phyloP scores from a whole-genome alignment of 495 filamentous ascomycete genomes.

The Neurospora discreta region DNA sequence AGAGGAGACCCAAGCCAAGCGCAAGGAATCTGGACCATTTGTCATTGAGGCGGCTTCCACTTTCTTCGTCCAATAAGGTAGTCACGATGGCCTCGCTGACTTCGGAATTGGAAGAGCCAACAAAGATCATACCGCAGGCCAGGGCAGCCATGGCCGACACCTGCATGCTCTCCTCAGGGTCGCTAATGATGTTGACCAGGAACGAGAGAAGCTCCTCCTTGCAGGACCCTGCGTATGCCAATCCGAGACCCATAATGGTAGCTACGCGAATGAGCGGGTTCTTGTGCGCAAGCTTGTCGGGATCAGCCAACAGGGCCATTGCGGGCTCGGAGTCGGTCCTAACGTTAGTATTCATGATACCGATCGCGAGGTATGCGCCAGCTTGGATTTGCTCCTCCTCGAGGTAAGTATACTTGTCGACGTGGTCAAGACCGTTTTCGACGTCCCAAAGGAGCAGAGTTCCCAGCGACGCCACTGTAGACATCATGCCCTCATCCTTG shows the following conservation, averaged over 20 bases:
- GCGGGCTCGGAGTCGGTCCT: slow-evolving; percentile 78
- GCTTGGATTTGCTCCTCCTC: slow-evolving; percentile 79
- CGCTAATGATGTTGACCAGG: slow-evolving; percentile 76
- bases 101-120: slow-evolving; percentile 81
- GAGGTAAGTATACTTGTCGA: slow-evolving; percentile 84
- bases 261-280: slow-evolving; percentile 63
- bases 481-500: slow-evolving; percentile 95
- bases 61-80: slow-evolving; percentile 84
- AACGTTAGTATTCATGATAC: slow-evolving; percentile 88
- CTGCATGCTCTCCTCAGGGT: slow-evolving; percentile 79
- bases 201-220: slow-evolving; percentile 70
- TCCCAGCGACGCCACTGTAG: slow-evolving; percentile 84
- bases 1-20: slow-evolving; percentile 85
- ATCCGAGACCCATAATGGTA: slow-evolving; percentile 88
- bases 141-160: slow-evolving; percentile 93
- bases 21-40: slow-evolving; percentile 98
- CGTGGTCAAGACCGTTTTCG: slow-evolving; percentile 76
- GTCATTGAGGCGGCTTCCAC: slow-evolving; percentile 76
- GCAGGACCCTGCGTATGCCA: slow-evolving; percentile 88
- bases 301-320: slow-evolving; percentile 69
- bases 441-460: slow-evolving; percentile 87
- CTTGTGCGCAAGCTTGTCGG: slow-evolving; percentile 66
- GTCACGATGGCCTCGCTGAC: slow-evolving; percentile 81
- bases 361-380: slow-evolving; percentile 78
- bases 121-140: slow-evolving; percentile 79